Conservation (phyloP, 2,329 filamentous ascomycete genomes). For the Juglanconis sp. region DNA sequence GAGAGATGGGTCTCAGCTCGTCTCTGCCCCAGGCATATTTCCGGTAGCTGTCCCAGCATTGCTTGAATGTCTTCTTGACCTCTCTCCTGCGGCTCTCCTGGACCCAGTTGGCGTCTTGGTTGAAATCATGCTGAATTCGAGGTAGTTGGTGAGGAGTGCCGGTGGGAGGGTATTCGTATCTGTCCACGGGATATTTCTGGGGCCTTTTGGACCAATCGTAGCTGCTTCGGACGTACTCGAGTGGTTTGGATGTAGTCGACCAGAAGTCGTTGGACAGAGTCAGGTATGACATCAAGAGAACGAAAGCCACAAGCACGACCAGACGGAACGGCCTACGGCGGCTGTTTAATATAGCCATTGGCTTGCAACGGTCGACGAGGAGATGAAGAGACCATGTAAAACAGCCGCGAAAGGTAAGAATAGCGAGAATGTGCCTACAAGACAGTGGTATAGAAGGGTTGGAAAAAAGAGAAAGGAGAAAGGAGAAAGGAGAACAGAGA, state of each 20-base stretch:
- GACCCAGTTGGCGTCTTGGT: slow-evolving; percentile 24
- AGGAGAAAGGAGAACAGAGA: not conserved
- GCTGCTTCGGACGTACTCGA: slow-evolving; percentile 25
- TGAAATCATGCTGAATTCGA: slow-evolving; percentile 42
- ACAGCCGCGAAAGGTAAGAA: not conserved
- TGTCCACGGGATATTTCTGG: slow-evolving; percentile 21
- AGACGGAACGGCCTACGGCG: slow-evolving; percentile 12
- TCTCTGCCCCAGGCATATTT: slow-evolving; percentile 55
- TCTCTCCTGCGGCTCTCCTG: slow-evolving; percentile 33
- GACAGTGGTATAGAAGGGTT: not conserved
- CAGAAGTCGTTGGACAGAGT: slow-evolving; percentile 21
- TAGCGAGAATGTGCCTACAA: not conserved
- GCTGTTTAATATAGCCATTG: slow-evolving; percentile 10
- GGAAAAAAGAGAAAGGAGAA: not conserved
- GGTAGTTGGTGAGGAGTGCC: slow-evolving; percentile 31
- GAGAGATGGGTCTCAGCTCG: slow-evolving; percentile 50
- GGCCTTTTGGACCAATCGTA: slow-evolving; percentile 28
- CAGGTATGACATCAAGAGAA: slow-evolving; percentile 19
- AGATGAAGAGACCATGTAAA: not conserved
- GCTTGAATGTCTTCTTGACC: slow-evolving; percentile 38
- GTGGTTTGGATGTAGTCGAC: slow-evolving; percentile 11
- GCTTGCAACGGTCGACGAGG: slow-evolving; percentile 3
- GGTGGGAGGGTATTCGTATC: slow-evolving; percentile 28
- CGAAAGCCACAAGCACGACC: slow-evolving; percentile 1
- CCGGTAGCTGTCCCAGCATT: slow-evolving; percentile 52